These are phyloP conservation scores for Trichosanthes cucumerina DNA, from an alignment of 306 rosid species.

Conservation along the genomic window DNA sequence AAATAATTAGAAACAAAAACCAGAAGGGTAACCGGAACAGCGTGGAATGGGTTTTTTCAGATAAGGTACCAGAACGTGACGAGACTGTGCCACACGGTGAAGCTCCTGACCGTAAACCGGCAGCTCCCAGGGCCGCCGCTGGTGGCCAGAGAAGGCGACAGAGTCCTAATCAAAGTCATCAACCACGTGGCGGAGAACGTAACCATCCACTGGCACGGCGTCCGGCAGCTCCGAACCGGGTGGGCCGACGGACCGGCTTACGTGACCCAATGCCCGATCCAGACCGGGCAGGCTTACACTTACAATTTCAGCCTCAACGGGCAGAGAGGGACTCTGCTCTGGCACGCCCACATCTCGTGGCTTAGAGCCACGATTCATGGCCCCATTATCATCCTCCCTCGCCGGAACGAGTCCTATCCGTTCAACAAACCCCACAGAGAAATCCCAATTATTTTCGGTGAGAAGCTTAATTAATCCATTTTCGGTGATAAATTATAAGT, in stretches of 20 bases:
- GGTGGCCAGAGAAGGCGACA: constrained; percentile 77
- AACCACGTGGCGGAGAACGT: constrained; percentile 56
- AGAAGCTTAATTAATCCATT: not conserved
- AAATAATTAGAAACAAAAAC: too few relatives aligned
- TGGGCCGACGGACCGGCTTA: constrained; percentile 92
- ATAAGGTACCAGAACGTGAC: constrained; percentile 40
- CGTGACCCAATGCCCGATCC: constrained; percentile 83
- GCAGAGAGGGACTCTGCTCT: constrained; percentile 70
- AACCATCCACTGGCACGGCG: constrained; percentile 84
- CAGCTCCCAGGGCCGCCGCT: constrained; percentile 66
- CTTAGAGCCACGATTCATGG: constrained; percentile 56
- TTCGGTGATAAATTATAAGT: too few relatives aligned
- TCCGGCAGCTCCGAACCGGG: constrained; percentile 47
- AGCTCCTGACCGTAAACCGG: constrained; percentile 49
- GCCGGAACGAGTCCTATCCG: constrained; percentile 56
- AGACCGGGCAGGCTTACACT: constrained; percentile 41
- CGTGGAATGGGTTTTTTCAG: constrained; percentile 15
- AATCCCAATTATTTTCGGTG: constrained; percentile 67
- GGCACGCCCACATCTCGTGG: constrained; percentile 93
- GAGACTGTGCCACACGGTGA: constrained; percentile 65
- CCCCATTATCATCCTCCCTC: constrained; percentile 68
- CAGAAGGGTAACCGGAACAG: too few relatives aligned
- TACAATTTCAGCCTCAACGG: constrained; percentile 69
- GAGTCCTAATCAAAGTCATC: constrained; percentile 45
- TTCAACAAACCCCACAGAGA: constrained; percentile 56